Conservation (phyloP, 331 rosid genomes). For the Malus hybrid region DNA sequence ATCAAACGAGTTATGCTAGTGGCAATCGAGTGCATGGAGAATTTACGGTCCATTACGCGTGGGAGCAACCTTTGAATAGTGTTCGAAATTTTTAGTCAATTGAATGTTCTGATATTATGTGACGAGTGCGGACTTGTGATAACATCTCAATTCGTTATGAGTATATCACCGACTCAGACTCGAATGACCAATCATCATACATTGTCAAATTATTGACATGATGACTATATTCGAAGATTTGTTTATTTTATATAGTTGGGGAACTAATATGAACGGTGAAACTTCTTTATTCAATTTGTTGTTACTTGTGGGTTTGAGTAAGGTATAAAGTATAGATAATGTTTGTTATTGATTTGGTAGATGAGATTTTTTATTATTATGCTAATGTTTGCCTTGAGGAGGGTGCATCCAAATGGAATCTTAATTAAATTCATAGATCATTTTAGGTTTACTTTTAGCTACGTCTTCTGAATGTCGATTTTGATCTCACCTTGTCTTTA, state of each 20-base stretch:
- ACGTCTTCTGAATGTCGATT: too few relatives aligned
- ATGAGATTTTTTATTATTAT: not conserved
- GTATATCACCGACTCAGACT: not conserved
- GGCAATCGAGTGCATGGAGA: not conserved
- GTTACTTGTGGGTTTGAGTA: not conserved
- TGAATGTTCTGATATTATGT: not conserved
- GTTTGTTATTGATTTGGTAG: not conserved
- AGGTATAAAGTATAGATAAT: not conserved
- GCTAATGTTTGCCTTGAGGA: not conserved
- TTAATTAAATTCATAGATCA: not conserved
- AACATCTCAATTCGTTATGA: not conserved
- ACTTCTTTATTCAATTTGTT: not conserved
- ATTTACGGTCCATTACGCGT: not conserved
- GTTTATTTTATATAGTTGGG: not conserved
- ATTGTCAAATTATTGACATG: not conserved
- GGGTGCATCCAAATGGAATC: constrained; percentile 5
- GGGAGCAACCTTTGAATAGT: not conserved
- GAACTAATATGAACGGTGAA: not conserved
- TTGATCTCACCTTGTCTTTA: too few relatives aligned
- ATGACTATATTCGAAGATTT: not conserved
- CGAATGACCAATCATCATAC: not conserved
- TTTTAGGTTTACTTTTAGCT: too few relatives aligned
- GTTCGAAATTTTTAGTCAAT: not conserved
- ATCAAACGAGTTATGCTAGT: not conserved
- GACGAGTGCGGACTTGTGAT: not conserved